Evolutionary conservation across 768 basidiomycete species (phyloP).

Genomic region (Butyriboletus loyo): DNA sequence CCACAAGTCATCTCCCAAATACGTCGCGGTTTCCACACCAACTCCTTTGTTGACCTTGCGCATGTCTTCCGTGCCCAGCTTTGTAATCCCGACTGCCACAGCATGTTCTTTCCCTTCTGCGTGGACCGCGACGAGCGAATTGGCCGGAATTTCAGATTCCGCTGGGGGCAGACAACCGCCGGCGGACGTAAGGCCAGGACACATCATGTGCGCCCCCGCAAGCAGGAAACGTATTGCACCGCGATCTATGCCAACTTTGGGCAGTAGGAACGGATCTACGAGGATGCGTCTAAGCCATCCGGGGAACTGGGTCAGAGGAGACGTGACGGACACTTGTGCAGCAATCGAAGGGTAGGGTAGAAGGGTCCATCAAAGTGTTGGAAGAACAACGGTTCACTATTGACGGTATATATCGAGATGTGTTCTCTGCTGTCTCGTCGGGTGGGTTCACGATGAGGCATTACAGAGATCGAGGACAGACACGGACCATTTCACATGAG

Average conservation of each 20-base stretch:
- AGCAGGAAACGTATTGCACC: conserved; percentile 98
- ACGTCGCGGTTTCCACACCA: conserved; percentile 82
- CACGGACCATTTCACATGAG: conserved; percentile 83
- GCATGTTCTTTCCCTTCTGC: conserved; percentile 97
- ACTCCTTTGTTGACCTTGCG: conserved; percentile 85
- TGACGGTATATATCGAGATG: conserved; percentile 87
- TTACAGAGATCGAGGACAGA: conserved; percentile 6
- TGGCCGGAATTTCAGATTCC: conserved; percentile 61
- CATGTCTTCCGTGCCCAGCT: conserved; percentile 86
- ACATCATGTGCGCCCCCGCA: conserved; percentile 95
- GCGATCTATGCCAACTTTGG: conserved; percentile 86
- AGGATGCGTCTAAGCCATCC: neutral
- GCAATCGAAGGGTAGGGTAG: conserved; percentile 80
- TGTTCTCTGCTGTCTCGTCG: conserved; percentile 79
- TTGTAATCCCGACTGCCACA: conserved; percentile 80
- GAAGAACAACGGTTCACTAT: conserved; percentile 87
- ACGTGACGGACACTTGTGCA: conserved; percentile 80
- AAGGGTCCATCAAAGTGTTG: conserved; percentile 95
- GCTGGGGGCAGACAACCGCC: conserved; percentile 85
- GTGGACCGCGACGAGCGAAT: conserved; percentile 81
- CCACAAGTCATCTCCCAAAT: conserved; percentile 91
- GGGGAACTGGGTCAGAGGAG: neutral
- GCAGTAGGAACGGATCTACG: conserved; percentile 87
- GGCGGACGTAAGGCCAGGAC: conserved; percentile 90
- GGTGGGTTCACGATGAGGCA: conserved; percentile 14